Conservation (phyloP, 2,329 filamentous ascomycete species). For the Dactylellina haptotyla region DNA sequence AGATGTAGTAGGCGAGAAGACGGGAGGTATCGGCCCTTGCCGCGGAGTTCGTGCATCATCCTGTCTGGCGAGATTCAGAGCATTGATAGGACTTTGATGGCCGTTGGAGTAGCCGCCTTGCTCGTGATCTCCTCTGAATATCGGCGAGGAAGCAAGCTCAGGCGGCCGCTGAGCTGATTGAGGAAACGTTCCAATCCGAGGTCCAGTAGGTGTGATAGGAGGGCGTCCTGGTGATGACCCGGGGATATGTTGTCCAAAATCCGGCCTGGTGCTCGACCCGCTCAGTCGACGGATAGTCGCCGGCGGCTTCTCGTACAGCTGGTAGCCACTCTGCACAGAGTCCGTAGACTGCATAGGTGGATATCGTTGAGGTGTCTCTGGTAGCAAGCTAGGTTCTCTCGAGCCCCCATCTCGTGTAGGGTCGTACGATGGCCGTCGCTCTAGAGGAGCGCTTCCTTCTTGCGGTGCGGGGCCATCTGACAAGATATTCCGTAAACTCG, state of each 20-base stretch:
- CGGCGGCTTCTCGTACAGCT: conserved; percentile 40
- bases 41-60: conserved; percentile 39
- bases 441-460: conserved; percentile 18
- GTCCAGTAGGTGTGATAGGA: conserved; percentile 39
- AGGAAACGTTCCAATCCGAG: conserved; percentile 42
- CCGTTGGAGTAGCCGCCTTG: conserved; percentile 32
- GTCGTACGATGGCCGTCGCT: conserved; percentile 39
- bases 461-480: conserved; percentile 33
- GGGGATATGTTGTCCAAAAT: conserved; percentile 33
- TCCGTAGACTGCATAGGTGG: conserved; percentile 38
- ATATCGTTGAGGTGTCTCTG: conserved; percentile 34
- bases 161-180: conserved; percentile 15
- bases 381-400: background rate
- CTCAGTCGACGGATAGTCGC: conserved; percentile 36
- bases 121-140: conserved; percentile 17
- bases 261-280: conserved; percentile 31
- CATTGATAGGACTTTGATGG: conserved; percentile 32
- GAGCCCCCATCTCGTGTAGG: conserved; percentile 45
- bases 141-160: conserved; percentile 25
- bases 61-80: conserved; percentile 25
- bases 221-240: conserved; percentile 33
- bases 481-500: conserved; percentile 41
- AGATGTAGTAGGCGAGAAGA: conserved; percentile 44
- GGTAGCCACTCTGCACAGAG: conserved; percentile 19
- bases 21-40: conserved; percentile 18